Evolutionary conservation across 257 asterid genomes (phyloP).

Genomic region (Gentiana dahurica): DNA sequence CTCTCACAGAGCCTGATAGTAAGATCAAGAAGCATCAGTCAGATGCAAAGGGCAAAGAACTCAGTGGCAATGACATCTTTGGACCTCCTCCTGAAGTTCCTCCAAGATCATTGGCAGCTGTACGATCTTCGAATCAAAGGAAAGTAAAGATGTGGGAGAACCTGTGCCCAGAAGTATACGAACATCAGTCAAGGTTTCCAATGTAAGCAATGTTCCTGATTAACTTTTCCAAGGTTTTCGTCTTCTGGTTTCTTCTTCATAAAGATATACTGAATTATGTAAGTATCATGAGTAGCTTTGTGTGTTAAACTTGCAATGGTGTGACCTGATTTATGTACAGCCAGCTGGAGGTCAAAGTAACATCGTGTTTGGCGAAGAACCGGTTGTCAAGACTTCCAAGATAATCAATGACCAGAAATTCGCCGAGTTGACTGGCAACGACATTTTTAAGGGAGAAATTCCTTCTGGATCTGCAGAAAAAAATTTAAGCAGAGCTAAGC

Average conservation of each 20-base stretch:
- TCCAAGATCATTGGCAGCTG: conserved; percentile 47
- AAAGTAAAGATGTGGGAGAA: conserved; percentile 56
- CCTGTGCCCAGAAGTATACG: conserved; percentile 72
- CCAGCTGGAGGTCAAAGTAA: conserved; percentile 95
- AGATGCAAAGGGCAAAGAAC: conserved; percentile 76
- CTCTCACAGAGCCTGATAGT: conserved; percentile 54
- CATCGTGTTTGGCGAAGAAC: conserved; percentile 69
- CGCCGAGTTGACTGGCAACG: conserved; percentile 76
- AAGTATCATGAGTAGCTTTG: neutral
- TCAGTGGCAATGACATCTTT: conserved; percentile 80
- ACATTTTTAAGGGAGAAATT: conserved; percentile 81
- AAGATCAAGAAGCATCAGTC: conserved; percentile 53
- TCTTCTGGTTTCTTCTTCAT: too few species aligned
- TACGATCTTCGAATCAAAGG: conserved; percentile 41
- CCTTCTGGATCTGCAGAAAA: conserved; percentile 74
- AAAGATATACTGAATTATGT: too few species aligned
- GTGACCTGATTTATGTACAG: conserved; percentile 20
- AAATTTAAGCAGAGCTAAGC: conserved; percentile 70
- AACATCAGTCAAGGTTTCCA: conserved; percentile 85
- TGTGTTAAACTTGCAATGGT: neutral
- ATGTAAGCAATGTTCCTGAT: conserved; percentile 38
- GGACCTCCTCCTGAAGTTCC: conserved; percentile 77
- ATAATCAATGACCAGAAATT: conserved; percentile 81
- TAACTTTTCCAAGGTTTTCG: neutral
- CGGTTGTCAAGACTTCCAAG: conserved; percentile 46